Percentiles rank a stretch among this genome's conserved stretches.
Conservation (phyloP, 805 yeast genomes). For the Candida schatavii region DNA sequence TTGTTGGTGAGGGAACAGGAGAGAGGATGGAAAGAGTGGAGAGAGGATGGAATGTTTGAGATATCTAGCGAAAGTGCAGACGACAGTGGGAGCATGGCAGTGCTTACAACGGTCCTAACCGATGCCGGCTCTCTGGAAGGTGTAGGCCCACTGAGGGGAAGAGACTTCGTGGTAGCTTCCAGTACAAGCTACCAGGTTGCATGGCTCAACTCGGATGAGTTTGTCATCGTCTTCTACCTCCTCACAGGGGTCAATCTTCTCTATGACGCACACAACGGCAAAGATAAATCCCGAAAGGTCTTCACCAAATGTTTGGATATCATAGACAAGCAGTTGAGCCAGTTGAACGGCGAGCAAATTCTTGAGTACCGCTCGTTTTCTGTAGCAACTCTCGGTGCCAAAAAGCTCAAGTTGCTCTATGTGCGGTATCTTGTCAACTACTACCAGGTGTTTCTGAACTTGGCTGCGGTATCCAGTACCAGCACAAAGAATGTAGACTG, state of each 20-base stretch:
- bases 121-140: background rate
- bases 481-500: conserved; percentile 18
- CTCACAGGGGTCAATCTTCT: conserved; percentile 41
- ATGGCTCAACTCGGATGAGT: conserved; percentile 46
- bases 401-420: conserved; percentile 25
- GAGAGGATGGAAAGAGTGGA: conserved; percentile 26
- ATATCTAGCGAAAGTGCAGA: conserved; percentile 2
- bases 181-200: conserved; percentile 21
- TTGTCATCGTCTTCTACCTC: conserved; percentile 38
- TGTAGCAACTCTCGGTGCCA: conserved; percentile 18
- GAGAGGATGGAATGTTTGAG: conserved; percentile 24
- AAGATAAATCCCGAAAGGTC: conserved; percentile 30
- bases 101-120: background rate
- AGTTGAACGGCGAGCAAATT: conserved; percentile 5
- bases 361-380: conserved; percentile 14
- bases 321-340: conserved; percentile 23
- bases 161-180: background rate
- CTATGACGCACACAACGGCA: conserved; percentile 32
- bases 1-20: conserved; percentile 20
- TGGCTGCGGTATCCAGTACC: conserved; percentile 18
- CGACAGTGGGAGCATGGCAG: background rate
- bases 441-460: conserved; percentile 37
- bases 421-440: conserved; percentile 26
- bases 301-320: conserved; percentile 35
- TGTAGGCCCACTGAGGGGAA: too few species aligned